Evolutionary conservation across 179 eudicot genomes (phyloP), one percentile per base, ranked within the genome.

Genomic region (Gypsophila paniculata): DNA sequence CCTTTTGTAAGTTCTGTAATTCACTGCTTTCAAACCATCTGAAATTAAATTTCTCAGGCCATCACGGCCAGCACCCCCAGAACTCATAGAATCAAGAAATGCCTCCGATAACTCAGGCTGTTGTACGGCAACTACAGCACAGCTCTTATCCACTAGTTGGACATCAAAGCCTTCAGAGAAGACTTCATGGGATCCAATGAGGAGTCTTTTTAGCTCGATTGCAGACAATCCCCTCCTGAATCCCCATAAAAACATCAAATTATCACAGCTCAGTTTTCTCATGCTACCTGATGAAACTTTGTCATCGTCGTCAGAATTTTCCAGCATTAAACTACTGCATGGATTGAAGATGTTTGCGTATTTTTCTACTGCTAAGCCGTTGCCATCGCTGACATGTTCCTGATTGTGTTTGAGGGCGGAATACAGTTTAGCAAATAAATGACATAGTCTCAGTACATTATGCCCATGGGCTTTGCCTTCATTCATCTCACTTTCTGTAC

Each of bases 211-310:
- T 38, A 95, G 86, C 73, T 74, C 83, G 72, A 76, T 70, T 10
- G 80, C 83, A 14, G 96, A 80, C 23, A 60, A 76, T 15, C 88
- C 93, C 15, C 69, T 38, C 74, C 82, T 75, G 38, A 95, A 88
- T 48, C 99, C 99, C 99, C 99, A 95, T 70, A 95, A 48, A 85
- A 95, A 92, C 57, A 87, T 91, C 78, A 95, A 70, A 76, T 86
- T 77, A 21, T 83, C 78, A n/a, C 75, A 75, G 71, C 77, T 83
- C 38, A 90, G 80, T 60, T 73, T 88, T 79, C 80, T 85, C 12
- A 74, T 75, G 68, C 81, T 82, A 66, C 84, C 66, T 9, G 83
- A 82, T 69, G 85, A 86, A 22, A 83, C 59, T 57, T 76, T 74
- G 77, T 84, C 84, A 69, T 85, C 91, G 6, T 80, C 80, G 7